These are phyloP conservation scores for Larix kaempferi DNA, from an alignment of 75 land plant species.

Conservation along the genomic window DNA sequence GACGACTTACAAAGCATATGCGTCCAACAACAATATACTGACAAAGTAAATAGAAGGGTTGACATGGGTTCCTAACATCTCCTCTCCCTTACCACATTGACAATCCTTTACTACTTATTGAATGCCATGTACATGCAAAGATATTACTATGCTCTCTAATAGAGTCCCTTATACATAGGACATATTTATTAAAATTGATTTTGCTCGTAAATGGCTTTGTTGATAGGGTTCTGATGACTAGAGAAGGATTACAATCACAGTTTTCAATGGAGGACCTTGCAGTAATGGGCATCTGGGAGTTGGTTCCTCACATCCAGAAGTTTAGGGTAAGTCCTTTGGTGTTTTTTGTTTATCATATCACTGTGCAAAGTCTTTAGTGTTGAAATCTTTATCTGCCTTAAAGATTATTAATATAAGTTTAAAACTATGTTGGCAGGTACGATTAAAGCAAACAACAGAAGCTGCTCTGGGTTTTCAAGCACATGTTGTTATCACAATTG, in stretches of 20 bases:
- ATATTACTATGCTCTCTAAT: too few relatives aligned
- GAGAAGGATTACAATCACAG: conserved; percentile 63
- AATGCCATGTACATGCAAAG: background rate
- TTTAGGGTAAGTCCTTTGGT: conserved; percentile 45
- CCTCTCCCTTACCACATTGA: too few relatives aligned
- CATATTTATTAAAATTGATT: background rate
- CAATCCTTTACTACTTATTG: too few relatives aligned
- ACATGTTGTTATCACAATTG: conserved; percentile 88
- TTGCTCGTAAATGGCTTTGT: conserved; percentile 3
- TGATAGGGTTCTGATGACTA: conserved; percentile 66
- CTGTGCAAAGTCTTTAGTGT: background rate
- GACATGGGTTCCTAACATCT: too few relatives aligned
- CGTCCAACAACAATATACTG: too few relatives aligned
- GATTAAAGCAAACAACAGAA: conserved; percentile 53
- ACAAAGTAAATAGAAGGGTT: too few relatives aligned
- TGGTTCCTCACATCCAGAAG: conserved; percentile 74
- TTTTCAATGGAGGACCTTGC: conserved; percentile 95
- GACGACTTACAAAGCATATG: too few relatives aligned
- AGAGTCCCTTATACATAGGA: background rate
- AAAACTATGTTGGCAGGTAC: conserved; percentile 33
- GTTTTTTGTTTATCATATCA: background rate
- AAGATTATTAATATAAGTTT: conserved; percentile 8
- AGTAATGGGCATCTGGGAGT: conserved; percentile 89
- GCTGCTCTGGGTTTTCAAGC: conserved; percentile 67
- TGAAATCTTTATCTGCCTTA: background rate